Evolutionary conservation across 1,139 yeast genomes (phyloP).

Genomic region (Wickerhamomyces sp.): DNA sequence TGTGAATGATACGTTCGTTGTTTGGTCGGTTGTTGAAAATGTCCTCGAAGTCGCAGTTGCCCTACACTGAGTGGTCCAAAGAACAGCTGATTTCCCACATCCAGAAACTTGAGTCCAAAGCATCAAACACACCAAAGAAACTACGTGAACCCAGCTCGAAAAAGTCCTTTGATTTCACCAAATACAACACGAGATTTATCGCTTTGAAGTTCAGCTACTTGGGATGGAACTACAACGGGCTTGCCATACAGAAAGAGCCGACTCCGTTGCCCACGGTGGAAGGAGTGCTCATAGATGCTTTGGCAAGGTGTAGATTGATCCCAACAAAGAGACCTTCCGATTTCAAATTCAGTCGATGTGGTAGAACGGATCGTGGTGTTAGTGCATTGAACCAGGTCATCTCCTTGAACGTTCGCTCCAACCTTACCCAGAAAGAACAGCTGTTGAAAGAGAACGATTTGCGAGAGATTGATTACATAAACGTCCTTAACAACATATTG

Average conservation of each 20-base stretch:
- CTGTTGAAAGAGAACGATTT: constrained; percentile 47
- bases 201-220: constrained; percentile 82
- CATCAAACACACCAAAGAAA: constrained; percentile 6
- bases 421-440: constrained; percentile 60
- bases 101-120: constrained; percentile 23
- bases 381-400: constrained; percentile 96
- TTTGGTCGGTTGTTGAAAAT: constrained; percentile 1
- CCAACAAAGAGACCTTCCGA: constrained; percentile 52
- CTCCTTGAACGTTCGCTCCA: constrained; percentile 70
- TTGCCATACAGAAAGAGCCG: constrained; percentile 71
- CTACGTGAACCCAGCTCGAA: constrained; percentile 13
- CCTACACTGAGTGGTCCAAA: constrained; percentile 34
- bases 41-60: constrained; percentile 11
- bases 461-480: constrained; percentile 71
- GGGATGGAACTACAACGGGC: constrained; percentile 93
- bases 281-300: constrained; percentile 64
- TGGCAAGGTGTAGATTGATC: constrained; percentile 63
- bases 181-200: constrained; percentile 60
- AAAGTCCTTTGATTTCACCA: constrained; percentile 63
- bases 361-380: constrained; percentile 94
- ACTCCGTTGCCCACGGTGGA: constrained; percentile 89
- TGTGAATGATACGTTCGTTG: no score
- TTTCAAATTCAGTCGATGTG: constrained; percentile 83
- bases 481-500: constrained; percentile 66
- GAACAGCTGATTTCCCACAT: constrained; percentile 30